A percentile compares a stretch with the other conserved stretches of the same genome.
Conservation (phyloP, 108 stramenopile genomes). For the Epipyxis sp. region DNA sequence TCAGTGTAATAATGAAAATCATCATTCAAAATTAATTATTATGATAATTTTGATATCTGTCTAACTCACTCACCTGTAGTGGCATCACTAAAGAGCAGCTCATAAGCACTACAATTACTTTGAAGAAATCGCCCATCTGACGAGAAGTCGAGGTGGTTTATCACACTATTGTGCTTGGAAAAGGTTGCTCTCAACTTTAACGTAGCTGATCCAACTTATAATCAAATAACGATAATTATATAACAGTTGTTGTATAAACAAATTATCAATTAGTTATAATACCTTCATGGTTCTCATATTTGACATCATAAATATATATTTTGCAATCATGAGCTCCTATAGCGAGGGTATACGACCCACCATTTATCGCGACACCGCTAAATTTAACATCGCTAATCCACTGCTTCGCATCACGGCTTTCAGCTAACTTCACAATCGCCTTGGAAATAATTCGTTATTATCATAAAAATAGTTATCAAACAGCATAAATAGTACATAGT, state of each 20-base stretch:
- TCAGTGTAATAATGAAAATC: no score
- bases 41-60: no score
- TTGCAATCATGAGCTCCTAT: conserved; percentile 30
- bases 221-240: not conserved
- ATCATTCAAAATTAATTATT: no score
- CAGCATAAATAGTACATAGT: no score
- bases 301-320: conserved; percentile 25
- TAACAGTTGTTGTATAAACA: not conserved
- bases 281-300: not conserved
- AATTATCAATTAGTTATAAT: not conserved
- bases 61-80: no score
- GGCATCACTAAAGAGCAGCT: conserved; percentile 22
- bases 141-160: conserved; percentile 26
- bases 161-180: conserved; percentile 1
- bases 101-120: conserved; percentile 33
- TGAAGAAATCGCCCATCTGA: conserved; percentile 24
- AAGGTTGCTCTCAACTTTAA: conserved; percentile 5
- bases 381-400: conserved; percentile 30
- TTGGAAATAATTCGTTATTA: no score
- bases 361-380: not conserved
- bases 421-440: not conserved
- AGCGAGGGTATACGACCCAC: no score
- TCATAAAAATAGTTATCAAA: no score
- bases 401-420: conserved; percentile 21
- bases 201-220: no score